Conservation (phyloP, 2,329 filamentous ascomycete genomes). For the Neoarthrinium moseri region DNA sequence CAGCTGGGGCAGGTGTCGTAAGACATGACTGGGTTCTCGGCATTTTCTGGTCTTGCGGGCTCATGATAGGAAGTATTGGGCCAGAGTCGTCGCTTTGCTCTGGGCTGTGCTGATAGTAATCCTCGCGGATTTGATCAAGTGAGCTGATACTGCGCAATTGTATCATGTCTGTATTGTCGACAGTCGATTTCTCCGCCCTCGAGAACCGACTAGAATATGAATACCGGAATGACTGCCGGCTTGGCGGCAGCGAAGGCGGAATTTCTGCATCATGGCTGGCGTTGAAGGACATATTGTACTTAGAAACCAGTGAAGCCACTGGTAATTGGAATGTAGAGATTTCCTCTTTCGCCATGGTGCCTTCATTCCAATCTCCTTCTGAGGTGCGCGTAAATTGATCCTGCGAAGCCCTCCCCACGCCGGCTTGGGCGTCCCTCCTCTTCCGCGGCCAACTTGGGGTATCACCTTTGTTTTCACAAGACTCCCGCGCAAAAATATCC, state of each 20-base stretch:
- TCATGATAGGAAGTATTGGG: conserved; percentile 16
- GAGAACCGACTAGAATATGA: background rate
- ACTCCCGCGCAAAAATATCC: conserved; percentile 10
- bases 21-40: too few species aligned
- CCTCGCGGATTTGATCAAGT: conserved; percentile 8
- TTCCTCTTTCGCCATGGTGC: background rate
- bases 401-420: background rate
- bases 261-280: background rate
- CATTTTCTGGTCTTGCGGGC: background rate
- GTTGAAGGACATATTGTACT: conserved; percentile 7
- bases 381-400: background rate
- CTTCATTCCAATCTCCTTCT: background rate
- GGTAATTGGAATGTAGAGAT: background rate
- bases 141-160: conserved; percentile 8
- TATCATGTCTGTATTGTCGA: conserved; percentile 1
- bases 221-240: background rate
- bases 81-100: conserved; percentile 18
- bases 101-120: conserved; percentile 12
- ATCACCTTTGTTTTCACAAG: background rate
- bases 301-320: background rate
- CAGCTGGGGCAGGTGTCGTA: too few species aligned
- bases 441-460: background rate
- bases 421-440: background rate
- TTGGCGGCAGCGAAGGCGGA: background rate
- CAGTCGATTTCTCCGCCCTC: background rate